These are phyloP conservation scores for Dipodascus albidus DNA, from an alignment of 805 yeast species.

Conservation along the genomic window DNA sequence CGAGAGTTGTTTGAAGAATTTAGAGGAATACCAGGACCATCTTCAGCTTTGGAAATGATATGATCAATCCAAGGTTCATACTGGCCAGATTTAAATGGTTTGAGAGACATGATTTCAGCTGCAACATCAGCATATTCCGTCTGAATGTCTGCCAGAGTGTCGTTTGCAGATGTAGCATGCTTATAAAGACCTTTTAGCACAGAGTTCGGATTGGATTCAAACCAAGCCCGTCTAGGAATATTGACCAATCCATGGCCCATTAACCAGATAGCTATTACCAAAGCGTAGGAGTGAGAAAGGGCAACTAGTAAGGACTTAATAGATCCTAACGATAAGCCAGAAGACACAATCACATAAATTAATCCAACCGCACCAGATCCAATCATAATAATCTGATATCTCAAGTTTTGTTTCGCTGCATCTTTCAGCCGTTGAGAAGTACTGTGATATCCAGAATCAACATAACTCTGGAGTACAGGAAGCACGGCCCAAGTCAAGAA, in stretches of 20 bases:
- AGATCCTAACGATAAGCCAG: slow-evolving; percentile 43
- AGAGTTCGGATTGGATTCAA: slow-evolving; percentile 25
- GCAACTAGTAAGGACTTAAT: slow-evolving; percentile 64
- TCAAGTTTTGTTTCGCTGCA: slow-evolving; percentile 44
- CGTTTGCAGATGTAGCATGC: slow-evolving; percentile 46
- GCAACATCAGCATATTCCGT: slow-evolving; percentile 52
- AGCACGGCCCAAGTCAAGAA: slow-evolving; percentile 65
- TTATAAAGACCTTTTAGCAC: slow-evolving; percentile 33
- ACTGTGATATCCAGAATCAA: slow-evolving; percentile 55
- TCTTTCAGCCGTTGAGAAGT: slow-evolving; percentile 37
- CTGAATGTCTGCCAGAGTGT: slow-evolving; percentile 50
- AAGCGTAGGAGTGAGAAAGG: slow-evolving; percentile 62
- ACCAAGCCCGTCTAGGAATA: slow-evolving; percentile 43
- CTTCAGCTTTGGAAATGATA: slow-evolving; percentile 32
- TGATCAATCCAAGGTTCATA: slow-evolving; percentile 57
- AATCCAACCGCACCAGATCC: slow-evolving; percentile 41
- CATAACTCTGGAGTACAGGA: slow-evolving; percentile 65
- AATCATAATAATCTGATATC: slow-evolving; percentile 49
- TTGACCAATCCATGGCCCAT: slow-evolving; percentile 73
- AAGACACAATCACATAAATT: slow-evolving; percentile 44
- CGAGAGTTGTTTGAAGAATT: neutral
- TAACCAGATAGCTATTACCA: slow-evolving; percentile 66
- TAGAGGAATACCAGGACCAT: slow-evolving; percentile 10
- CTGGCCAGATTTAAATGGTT: slow-evolving; percentile 34
- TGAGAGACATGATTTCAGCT: slow-evolving; percentile 43